Evolutionary conservation across 108 stramenopile species (phyloP).

Genomic region (Cylindrotheca closterium): DNA sequence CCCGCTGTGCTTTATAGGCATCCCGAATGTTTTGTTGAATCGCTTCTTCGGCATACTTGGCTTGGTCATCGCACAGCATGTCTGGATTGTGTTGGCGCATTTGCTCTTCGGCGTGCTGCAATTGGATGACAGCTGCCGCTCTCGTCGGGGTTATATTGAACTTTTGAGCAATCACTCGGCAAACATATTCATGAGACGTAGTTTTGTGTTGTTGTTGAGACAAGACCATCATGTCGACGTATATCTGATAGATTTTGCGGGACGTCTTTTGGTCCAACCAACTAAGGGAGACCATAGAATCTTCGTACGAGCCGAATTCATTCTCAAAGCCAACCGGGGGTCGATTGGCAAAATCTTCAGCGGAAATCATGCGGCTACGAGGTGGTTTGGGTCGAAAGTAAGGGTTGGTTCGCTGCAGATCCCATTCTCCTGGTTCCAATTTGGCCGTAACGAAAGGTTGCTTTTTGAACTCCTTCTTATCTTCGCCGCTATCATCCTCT

Average conservation of each 20-base stretch:
- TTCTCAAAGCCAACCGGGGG: slow-evolving; percentile 72
- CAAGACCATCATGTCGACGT: slow-evolving; percentile 63
- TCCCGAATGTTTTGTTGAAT: slow-evolving; percentile 41
- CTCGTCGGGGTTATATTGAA: slow-evolving; percentile 68
- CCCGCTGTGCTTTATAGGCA: slow-evolving; percentile 35
- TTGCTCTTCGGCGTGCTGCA: slow-evolving; percentile 80
- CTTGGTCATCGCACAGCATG: slow-evolving; percentile 35
- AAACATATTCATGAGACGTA: slow-evolving; percentile 85
- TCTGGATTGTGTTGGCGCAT: slow-evolving; percentile 34
- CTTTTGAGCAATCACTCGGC: slow-evolving; percentile 70
- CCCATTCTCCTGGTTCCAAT: slow-evolving; percentile 49
- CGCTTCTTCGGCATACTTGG: slow-evolving; percentile 53
- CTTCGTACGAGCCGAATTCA: slow-evolving; percentile 60
- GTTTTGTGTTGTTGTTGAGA: slow-evolving; percentile 26
- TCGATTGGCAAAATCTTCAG: slow-evolving; percentile 79
- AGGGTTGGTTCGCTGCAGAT: slow-evolving; percentile 54
- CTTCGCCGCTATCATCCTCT: not conserved
- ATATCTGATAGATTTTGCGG: slow-evolving; percentile 57
- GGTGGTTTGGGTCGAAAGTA: slow-evolving; percentile 65
- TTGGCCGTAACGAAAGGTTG: slow-evolving; percentile 34
- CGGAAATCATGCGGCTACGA: slow-evolving; percentile 50
- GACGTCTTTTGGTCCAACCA: slow-evolving; percentile 67
- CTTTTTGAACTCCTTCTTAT: slow-evolving; percentile 3
- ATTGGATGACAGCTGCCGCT: slow-evolving; percentile 74
- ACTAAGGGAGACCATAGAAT: slow-evolving; percentile 65